Conservation (phyloP, 83 land plant genomes). For the Thuja plicata region DNA sequence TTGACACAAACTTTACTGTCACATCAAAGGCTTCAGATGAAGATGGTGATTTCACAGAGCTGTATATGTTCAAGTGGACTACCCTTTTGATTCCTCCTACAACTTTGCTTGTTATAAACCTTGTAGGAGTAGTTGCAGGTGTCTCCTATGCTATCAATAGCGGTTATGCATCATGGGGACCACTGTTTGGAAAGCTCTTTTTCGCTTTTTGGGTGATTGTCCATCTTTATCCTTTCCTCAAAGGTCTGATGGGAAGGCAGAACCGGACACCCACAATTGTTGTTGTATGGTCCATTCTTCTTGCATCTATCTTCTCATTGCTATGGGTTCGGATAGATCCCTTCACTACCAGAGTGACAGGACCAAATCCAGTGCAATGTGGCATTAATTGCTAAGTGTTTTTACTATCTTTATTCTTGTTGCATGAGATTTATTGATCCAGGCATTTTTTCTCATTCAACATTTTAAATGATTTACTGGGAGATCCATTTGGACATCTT, state of each 20-base stretch:
- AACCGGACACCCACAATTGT: conserved; percentile 77
- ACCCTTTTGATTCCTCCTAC: conserved; percentile 71
- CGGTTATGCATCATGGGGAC: conserved; percentile 81
- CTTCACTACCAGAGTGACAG: conserved; percentile 37
- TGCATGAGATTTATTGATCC: neutral
- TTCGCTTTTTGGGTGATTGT: conserved; percentile 76
- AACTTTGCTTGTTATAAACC: conserved; percentile 62
- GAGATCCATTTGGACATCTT: conserved; percentile 1
- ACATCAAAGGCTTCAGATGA: conserved; percentile 73
- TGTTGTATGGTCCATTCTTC: conserved; percentile 76
- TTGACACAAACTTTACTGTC: conserved; percentile 81
- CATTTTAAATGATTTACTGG: conserved; percentile 1
- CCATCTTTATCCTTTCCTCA: conserved; percentile 74
- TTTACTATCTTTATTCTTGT: neutral
- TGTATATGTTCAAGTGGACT: conserved; percentile 80
- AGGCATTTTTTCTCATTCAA: neutral
- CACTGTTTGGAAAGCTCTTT: conserved; percentile 70
- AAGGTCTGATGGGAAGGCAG: conserved; percentile 75
- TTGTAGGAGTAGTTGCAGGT: conserved; percentile 77
- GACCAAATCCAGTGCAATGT: conserved; percentile 45
- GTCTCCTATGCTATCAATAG: conserved; percentile 70
- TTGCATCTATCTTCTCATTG: conserved; percentile 75
- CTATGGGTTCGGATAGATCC: conserved; percentile 77
- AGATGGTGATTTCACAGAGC: conserved; percentile 71
- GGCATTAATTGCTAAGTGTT: conserved; percentile 56